Evolutionary conservation across 768 basidiomycete species (phyloP).

Genomic region (Leccinum ochraceum): DNA sequence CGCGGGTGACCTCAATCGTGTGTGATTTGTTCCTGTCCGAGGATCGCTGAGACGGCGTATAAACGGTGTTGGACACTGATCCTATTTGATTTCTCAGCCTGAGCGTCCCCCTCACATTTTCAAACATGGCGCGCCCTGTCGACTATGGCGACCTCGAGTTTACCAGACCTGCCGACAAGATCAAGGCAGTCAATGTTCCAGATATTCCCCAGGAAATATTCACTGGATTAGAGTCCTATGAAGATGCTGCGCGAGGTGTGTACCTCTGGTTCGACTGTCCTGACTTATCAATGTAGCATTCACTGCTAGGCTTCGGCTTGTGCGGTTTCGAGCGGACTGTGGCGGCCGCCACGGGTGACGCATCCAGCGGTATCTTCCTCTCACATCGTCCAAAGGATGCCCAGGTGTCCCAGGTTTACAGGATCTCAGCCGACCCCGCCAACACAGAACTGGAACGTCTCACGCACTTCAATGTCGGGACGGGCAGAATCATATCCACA

Average conservation of each 20-base stretch:
- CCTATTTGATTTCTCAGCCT: neutral
- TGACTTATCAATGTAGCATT: neutral
- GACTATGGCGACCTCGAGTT: conserved; percentile 36
- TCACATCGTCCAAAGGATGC: conserved; percentile 41
- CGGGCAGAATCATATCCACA: conserved; percentile 36
- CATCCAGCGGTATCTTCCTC: conserved; percentile 32
- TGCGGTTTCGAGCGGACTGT: conserved; percentile 29
- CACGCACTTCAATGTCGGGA: conserved; percentile 42
- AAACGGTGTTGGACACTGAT: neutral
- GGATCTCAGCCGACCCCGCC: conserved; percentile 32
- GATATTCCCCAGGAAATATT: conserved; percentile 35
- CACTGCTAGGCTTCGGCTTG: conserved; percentile 27
- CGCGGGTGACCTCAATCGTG: neutral
- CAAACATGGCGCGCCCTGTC: conserved; percentile 22
- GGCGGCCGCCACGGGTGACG: conserved; percentile 12
- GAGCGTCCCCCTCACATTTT: neutral
- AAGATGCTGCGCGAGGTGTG: conserved; percentile 39
- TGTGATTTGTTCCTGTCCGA: conserved; percentile 3
- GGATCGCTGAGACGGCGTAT: conserved; percentile 2
- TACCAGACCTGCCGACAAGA: conserved; percentile 38
- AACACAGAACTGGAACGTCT: conserved; percentile 34
- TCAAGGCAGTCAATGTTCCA: conserved; percentile 40
- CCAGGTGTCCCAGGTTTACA: conserved; percentile 40
- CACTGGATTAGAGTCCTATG: conserved; percentile 39
- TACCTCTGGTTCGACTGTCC: neutral